Base-by-base conservation (phyloP, 257 asterid species). In the Craterostigma plantagineum region DNA sequence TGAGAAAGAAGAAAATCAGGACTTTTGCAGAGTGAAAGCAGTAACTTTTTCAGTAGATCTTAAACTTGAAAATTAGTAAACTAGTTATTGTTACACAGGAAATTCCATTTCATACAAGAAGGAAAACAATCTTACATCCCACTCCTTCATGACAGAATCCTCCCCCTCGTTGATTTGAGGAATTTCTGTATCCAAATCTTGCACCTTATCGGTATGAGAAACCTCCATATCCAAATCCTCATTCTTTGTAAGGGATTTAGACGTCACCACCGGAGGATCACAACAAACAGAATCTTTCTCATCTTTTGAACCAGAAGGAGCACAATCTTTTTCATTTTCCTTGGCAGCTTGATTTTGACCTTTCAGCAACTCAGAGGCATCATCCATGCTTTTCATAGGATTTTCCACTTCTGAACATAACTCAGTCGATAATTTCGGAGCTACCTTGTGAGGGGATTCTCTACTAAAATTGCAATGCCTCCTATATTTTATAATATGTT, bases 161-260 rank as follows among this genome's bases (percentile, higher is more conserved):
- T 23, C 59, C 17, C 11, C 36, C 39, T 53, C 57, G 58, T 71
- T 60, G 61, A 82, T 95, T 74, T 87, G 93, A 33, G 69, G 82
- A 68, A 71, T 92, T 70, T 67, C 75, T 64, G 79, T 56, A 52
- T 87, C 95, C 7, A 91, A 79, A 61, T 73, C 92, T 33, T 69
- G 93, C 16, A 65, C 62, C 66, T 70, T 91, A 27, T 66, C 81
- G 54, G 51, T 15, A n/a, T 62, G 57, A 30, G 57, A 73, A 35
- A 51, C 53, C 49, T 65, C 77, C 59, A 64, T 59, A 48, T 52
- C 70, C 73, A 70, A 64, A 36, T 68, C 65, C 43, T 67, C 71
- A 50, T 66, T 58, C 55, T 62, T 65, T 62, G 63, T 57, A 1
- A 33, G 45, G 49, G 59, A 37, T 40, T 58, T 43, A 45, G 39